Evolutionary conservation across 1,284 basidiomycete species (phyloP), one percentile per base, ranked within the genome.

Genomic region (Volvariella surrecta): DNA sequence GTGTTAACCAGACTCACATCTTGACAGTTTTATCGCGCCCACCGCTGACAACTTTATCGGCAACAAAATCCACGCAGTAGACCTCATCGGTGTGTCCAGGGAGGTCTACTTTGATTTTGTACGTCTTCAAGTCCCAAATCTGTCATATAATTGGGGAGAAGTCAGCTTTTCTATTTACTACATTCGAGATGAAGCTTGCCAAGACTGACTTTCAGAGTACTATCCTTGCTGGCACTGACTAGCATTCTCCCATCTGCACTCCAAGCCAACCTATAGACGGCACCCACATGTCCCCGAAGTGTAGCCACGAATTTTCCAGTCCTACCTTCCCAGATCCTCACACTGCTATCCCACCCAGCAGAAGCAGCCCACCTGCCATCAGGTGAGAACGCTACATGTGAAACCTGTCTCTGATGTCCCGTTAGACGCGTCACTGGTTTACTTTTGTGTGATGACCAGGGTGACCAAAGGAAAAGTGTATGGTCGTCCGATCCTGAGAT

Each of bases 21-120:
- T 88, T 88, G 1, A 88, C 71, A 16, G 71, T 76, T 38, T 73
- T 67, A 60, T 88, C 85, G 30, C 77, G 64, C 24, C 96, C 95
- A 10, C 94, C 96, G 59, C 91, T 95, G 48, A 97, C 93, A 22
- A 98, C 79, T 62, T 98, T 98, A 67, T 99, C 95, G 1, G 93
- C 95, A 0, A 96, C 91, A 58, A 95, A 96, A 61, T 96, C 93
- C 16, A 99, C 95, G 57, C 95, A 99, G 66, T 98, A 98, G 19
- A 99, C 95, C 61, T 99, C 96, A 57, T 99, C 95, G 0, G 87
- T 89, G 58, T 99, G 96, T 2, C 95, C 96, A 0, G 94, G 91
- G 18, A 99, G 74, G 61, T 99, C 95, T 2, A 79, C 82, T 56
- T 90, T 85, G 52, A 98, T 83, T 64, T 96, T 96, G 64, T 89